Base-by-base conservation (phyloP, 495 filamentous ascomycete species). In the Extremus antarcticus region DNA sequence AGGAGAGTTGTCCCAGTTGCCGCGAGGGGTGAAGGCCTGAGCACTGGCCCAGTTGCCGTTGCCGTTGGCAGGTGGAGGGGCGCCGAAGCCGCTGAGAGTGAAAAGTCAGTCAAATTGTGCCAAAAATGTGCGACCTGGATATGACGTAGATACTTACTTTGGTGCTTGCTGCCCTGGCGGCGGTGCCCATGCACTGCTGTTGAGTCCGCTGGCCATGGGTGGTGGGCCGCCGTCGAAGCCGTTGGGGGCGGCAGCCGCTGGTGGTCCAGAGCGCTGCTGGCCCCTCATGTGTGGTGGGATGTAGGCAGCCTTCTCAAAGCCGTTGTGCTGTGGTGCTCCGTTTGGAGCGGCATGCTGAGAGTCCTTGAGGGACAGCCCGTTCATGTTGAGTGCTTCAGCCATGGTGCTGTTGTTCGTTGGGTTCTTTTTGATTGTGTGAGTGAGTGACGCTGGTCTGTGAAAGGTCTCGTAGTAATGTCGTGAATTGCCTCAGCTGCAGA, bases 341-440 rank as follows among this genome's bases (percentile, higher is more conserved):
- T 74, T 71, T 19, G 23, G 38, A 55, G 74, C 73, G 64, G 87
- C 85, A 68, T 88, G 80, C 68, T 85, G 82, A 50, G 76, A 85
- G 59, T 84, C 81, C 68, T 78, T 78, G 61, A 95, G 76, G 68
- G 77, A 85, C 66, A 95, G 76, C 68, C 85, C 83, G 70, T 79
- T 82, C 86, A 96, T 90, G 70, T 90, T 88, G 62, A 98, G 82
- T 74, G 94, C 83, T 71, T 95, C 90, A 71, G 92, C 91, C 92
- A 97, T 97, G 62, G 69, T 83, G 75, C 19, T 45, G 15, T 7
- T 21, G 41, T 35, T 45, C 41, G 41, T n/a, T 45, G 15, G 41
- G 4, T 45, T 17, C 17, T 45, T 7, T 13, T 29, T 41, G 16
- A 38, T 40, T 49, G 38, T 20, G 22, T 43, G 20, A 15, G 59